These are phyloP conservation scores for Boletus tylopilopsis DNA, from an alignment of 768 basidiomycete species.

Conservation along the genomic window DNA sequence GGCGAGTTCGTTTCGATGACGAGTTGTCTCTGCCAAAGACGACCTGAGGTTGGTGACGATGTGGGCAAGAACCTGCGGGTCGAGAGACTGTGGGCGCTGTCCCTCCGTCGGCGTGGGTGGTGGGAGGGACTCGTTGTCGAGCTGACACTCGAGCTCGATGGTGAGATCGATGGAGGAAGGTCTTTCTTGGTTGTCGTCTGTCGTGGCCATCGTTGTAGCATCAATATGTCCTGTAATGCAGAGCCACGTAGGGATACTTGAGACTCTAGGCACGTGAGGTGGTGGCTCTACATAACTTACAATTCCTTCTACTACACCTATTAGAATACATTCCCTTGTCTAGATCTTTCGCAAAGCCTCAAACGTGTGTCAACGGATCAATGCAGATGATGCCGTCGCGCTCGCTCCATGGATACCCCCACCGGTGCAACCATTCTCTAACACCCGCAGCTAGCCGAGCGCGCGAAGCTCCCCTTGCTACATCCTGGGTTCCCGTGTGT, in stretches of 20 bases:
- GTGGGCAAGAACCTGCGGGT: constrained; percentile 71
- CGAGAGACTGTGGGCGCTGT: constrained; percentile 51
- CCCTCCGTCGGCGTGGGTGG: constrained; percentile 38
- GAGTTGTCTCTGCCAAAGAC: constrained; percentile 58
- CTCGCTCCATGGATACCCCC: constrained; percentile 97
- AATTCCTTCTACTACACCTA: neutral
- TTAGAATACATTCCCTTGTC: neutral
- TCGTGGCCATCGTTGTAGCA: constrained; percentile 3
- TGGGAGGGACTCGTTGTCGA: constrained; percentile 59
- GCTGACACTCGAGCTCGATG: constrained; percentile 75
- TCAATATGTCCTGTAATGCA: too few species aligned
- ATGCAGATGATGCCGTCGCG: constrained; percentile 87
- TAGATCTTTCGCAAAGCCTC: constrained; percentile 21
- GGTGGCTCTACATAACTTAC: neutral
- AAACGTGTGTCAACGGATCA: constrained; percentile 74
- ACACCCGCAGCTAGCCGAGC: constrained; percentile 82
- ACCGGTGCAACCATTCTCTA: constrained; percentile 87
- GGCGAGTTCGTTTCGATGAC: constrained; percentile 68
- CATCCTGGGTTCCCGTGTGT: constrained; percentile 90
- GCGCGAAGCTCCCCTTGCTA: constrained; percentile 75
- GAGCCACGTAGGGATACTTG: too few species aligned
- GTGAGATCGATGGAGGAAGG: constrained; percentile 69
- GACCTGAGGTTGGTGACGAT: constrained; percentile 70
- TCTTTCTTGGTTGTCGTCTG: constrained; percentile 22
- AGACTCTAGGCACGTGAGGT: constrained; percentile 13